Conservation (phyloP, 257 asterid species). For the Plantago major region DNA sequence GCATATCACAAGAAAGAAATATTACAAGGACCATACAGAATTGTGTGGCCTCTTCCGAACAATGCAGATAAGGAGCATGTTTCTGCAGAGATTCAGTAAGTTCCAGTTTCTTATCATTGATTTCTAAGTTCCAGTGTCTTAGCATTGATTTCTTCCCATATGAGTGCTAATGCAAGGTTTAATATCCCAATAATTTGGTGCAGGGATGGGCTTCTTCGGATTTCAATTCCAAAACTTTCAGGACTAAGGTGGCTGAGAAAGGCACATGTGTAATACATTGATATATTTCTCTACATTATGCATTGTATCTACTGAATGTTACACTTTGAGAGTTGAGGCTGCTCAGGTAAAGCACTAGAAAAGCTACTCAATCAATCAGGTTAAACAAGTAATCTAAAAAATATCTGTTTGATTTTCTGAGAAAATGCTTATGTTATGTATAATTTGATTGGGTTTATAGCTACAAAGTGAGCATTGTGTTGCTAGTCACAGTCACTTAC, state of each 20-base stretch:
- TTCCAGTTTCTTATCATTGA: neutral
- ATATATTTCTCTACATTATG: neutral
- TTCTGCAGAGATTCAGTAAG: conserved; percentile 84
- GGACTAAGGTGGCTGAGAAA: conserved; percentile 47
- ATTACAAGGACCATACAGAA: conserved; percentile 54
- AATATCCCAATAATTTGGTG: conserved; percentile 8
- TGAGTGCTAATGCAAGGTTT: neutral
- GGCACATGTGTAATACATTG: conserved; percentile 26
- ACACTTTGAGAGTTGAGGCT: no score
- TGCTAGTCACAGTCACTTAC: no score
- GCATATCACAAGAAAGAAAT: conserved; percentile 61
- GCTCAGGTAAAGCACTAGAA: no score
- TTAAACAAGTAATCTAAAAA: no score
- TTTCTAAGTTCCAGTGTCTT: conserved; percentile 33
- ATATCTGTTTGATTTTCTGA: no score
- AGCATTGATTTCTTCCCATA: neutral
- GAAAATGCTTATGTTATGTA: no score
- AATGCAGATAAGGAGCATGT: conserved; percentile 50
- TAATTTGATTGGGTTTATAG: no score
- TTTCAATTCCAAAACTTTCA: conserved; percentile 53
- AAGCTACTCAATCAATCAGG: no score
- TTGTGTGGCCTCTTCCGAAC: conserved; percentile 70
- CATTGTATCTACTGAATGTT: no score
- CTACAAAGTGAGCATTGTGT: no score
- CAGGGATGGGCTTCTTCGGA: conserved; percentile 70